Base-by-base conservation (phyloP, 345 rosid species). In the Hirschfeldia incana region DNA sequence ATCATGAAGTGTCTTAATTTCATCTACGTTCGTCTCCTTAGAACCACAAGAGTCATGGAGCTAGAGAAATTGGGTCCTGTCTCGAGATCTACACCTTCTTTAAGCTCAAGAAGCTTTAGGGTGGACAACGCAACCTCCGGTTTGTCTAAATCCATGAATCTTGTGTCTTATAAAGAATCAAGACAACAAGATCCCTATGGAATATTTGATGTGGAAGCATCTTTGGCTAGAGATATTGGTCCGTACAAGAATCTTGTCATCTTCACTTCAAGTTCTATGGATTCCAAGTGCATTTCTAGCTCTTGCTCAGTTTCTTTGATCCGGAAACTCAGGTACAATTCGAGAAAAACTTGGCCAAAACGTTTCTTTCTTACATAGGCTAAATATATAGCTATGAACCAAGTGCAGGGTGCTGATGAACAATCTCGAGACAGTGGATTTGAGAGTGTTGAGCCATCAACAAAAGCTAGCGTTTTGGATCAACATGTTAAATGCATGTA, bases 391-490 rank as follows among this genome's bases (percentile, higher is more conserved):
- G 30, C 9, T 15, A 16, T 60, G 32, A 36, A 8, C 53, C 70
- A 55, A 57, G 42, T 84, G 59, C 91, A 92, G 98, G 88, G 84
- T 89, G 8, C 75, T 94, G 34, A 88, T 91, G 91, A 83, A 80
- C 81, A 89, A 87, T 85, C 89, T 94, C 60, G 89, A 89, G 86
- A 84, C 85, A 0, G 91, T 89, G 77, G 95, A 94, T 36, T 78
- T 88, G 78, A 82, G 85, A 80, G 85, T 83, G 70, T 78, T 92
- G 87, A 91, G 82, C 32, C 75, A 64, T 74, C 94, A 85, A 67
- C 98, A 94, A 83, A 94, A 92, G 83, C 84, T 91, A 73, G 97
- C 98, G 21, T 94, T 94, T 83, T 94, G 98, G 98, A 88, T 94
- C 93, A 94, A 94, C 92, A 89, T 89, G 91, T 90, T 91, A 91